A percentile compares a stretch with the other conserved stretches of the same genome.
phyloP scores from a whole-genome alignment of 1,139 yeast species.

The Diutina mesorugosa region DNA sequence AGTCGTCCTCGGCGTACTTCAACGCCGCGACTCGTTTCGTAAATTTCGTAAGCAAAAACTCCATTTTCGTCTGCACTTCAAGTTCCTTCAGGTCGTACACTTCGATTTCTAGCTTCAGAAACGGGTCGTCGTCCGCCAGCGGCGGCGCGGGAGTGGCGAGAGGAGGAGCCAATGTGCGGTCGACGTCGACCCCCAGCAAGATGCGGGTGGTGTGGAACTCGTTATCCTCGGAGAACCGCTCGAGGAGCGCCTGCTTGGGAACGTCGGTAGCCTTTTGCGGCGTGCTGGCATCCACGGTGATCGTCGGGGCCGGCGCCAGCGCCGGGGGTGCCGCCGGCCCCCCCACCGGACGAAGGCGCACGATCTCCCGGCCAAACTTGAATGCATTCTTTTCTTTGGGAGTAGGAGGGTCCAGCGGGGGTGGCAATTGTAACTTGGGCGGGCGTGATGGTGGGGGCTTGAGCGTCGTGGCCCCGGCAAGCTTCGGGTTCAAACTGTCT shows the following conservation, averaged over 20 bases:
- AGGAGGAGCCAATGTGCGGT: not conserved
- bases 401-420: not conserved
- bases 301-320: not conserved
- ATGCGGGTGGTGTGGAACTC: not conserved
- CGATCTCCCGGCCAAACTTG: not conserved
- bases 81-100: conserved; percentile 31
- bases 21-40: conserved; percentile 19
- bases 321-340: not conserved
- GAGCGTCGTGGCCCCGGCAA: not conserved
- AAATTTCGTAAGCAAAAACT: conserved; percentile 22
- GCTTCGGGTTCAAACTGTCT: conserved; percentile 5
- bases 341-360: not conserved
- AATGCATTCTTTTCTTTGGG: not conserved
- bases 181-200: not conserved
- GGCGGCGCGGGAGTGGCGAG: not conserved
- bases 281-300: not conserved
- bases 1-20: conserved; percentile 20
- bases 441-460: not conserved
- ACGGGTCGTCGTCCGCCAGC: conserved; percentile 5
- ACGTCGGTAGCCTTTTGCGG: not conserved
- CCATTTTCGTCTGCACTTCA: conserved; percentile 32
- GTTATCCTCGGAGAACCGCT: not conserved
- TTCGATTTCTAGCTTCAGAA: conserved; percentile 25
- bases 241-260: not conserved
- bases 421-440: not conserved